Percentiles rank a stretch among this genome's conserved stretches.
Evolutionary conservation across 129 eudicot species (phyloP).

Genomic region (Saussurea involucrata): DNA sequence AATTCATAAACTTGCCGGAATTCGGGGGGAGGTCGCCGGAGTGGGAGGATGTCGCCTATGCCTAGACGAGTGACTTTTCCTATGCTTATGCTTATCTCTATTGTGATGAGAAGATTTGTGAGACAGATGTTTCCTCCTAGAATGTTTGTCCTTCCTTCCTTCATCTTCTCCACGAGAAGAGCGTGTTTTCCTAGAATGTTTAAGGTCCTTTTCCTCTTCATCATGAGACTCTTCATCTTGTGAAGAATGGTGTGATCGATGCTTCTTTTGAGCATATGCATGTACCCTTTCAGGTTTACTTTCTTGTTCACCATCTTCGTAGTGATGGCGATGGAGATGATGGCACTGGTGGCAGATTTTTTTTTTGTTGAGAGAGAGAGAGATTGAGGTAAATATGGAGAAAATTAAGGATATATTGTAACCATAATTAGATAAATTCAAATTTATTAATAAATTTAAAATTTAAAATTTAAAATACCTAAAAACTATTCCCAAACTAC

Average conservation of each 20-base stretch:
- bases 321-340: too few species aligned
- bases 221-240: slow-evolving; percentile 11
- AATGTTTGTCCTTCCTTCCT: slow-evolving; percentile 23
- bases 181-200: slow-evolving; percentile 29
- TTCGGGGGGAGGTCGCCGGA: too few species aligned
- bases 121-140: slow-evolving; percentile 49
- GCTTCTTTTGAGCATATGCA: slow-evolving; percentile 49
- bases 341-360: too few species aligned
- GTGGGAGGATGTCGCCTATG: too few species aligned
- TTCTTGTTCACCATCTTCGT: slow-evolving; percentile 34
- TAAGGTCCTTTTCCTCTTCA: slow-evolving; percentile 28
- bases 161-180: slow-evolving; percentile 20
- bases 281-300: slow-evolving; percentile 16
- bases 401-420: too few species aligned
- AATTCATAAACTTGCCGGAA: too few species aligned
- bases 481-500: too few species aligned
- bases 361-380: too few species aligned
- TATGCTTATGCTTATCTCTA: slow-evolving; percentile 48
- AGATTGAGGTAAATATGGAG: too few species aligned
- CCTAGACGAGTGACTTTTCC: slow-evolving; percentile 49
- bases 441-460: too few species aligned
- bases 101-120: slow-evolving; percentile 47
- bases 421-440: too few species aligned
- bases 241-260: slow-evolving; percentile 41
- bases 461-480: too few species aligned